phyloP scores from a whole-genome alignment of 192 early-diverging fungal species.

The Gaertneriomyces semiglobifer region DNA sequence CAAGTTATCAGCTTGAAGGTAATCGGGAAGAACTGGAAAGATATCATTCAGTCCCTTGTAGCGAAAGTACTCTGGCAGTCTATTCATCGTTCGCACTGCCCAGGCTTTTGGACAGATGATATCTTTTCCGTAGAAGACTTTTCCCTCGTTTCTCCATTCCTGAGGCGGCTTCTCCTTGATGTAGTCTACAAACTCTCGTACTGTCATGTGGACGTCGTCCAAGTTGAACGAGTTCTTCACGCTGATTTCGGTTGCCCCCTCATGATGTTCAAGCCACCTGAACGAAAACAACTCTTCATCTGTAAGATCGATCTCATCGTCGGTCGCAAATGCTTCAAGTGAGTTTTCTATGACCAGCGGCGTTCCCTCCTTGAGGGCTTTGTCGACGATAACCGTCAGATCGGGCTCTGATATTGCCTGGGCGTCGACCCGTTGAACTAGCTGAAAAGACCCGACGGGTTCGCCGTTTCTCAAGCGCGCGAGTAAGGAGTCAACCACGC shows the following conservation, averaged over 20 bases:
- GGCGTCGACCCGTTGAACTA: conserved; percentile 3
- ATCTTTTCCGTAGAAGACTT: conserved; percentile 29
- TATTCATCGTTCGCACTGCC: conserved; percentile 8
- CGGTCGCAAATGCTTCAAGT: conserved; percentile 6
- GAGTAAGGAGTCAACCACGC: conserved; percentile 8
- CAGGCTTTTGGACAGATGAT: conserved; percentile 23
- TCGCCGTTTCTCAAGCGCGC: neutral
- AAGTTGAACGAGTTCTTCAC: conserved; percentile 6
- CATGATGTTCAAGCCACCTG: conserved; percentile 8
- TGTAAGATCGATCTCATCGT: neutral
- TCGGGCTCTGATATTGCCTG: neutral
- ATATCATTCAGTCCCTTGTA: conserved; percentile 31
- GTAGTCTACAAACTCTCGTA: conserved; percentile 10
- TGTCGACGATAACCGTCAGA: conserved; percentile 5
- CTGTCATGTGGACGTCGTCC: conserved; percentile 13
- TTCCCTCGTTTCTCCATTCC: conserved; percentile 3
- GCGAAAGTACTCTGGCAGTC: conserved; percentile 18
- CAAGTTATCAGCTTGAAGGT: conserved; percentile 23
- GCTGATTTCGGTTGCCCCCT: neutral
- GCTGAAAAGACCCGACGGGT: conserved; percentile 10
- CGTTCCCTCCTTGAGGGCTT: conserved; percentile 2
- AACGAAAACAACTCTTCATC: conserved; percentile 17
- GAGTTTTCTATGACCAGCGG: conserved; percentile 21
- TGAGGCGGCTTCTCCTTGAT: conserved; percentile 6
- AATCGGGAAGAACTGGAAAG: conserved; percentile 11